Evolutionary conservation across 257 asterid genomes (phyloP).

Genomic region (Agastache rugosa): DNA sequence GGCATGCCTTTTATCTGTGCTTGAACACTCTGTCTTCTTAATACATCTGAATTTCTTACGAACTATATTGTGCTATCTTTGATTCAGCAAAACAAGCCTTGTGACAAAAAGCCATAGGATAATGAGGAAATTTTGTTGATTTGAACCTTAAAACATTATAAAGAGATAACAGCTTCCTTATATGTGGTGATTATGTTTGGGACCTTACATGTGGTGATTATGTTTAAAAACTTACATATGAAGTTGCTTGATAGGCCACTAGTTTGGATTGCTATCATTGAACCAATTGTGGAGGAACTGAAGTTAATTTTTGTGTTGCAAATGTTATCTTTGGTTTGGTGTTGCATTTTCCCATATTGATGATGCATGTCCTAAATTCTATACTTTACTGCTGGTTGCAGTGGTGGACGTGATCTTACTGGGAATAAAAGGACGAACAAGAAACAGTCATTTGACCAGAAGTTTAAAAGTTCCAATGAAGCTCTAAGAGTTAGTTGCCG

Average conservation of each 20-base stretch:
- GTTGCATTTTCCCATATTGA: conserved; percentile 6
- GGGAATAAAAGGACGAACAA: conserved; percentile 92
- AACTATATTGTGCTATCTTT: conserved; percentile 10
- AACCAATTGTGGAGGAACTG: background rate
- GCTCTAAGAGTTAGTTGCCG: conserved; percentile 87
- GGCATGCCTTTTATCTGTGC: background rate
- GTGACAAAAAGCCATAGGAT: background rate
- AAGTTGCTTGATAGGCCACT: background rate
- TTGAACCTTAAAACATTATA: background rate
- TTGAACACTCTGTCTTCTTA: background rate
- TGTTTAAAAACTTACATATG: background rate
- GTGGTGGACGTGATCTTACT: conserved; percentile 93
- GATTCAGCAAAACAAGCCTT: conserved; percentile 20
- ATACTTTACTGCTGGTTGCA: conserved; percentile 48
- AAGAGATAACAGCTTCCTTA: conserved; percentile 1
- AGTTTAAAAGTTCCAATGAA: conserved; percentile 62
- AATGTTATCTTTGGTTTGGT: conserved; percentile 17
- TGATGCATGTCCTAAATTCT: conserved; percentile 15
- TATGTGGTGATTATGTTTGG: conserved; percentile 1
- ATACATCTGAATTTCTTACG: background rate
- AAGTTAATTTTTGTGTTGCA: conserved; percentile 18
- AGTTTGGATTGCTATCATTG: conserved; percentile 7
- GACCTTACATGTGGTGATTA: background rate
- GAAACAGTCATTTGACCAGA: conserved; percentile 81
- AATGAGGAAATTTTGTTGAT: background rate